phyloP scores from a whole-genome alignment of 306 rosid genomes.

The Sphenostylis stenocarpa region DNA sequence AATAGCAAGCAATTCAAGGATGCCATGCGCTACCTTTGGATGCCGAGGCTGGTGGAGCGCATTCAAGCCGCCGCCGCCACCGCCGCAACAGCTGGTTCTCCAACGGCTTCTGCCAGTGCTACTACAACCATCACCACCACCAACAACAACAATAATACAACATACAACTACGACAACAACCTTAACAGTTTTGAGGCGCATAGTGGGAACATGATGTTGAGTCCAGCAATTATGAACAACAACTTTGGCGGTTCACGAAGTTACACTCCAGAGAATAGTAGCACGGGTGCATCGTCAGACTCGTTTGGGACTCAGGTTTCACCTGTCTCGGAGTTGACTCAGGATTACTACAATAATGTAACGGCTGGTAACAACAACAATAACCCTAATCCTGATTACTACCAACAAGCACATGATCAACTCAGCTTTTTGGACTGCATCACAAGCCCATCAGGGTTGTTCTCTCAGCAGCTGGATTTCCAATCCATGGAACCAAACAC shows the following conservation, averaged over 20 bases:
- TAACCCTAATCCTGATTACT: conserved; percentile 44
- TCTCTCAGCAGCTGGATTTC: conserved; percentile 51
- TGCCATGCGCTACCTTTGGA: conserved; percentile 95
- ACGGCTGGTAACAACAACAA: conserved; percentile 30
- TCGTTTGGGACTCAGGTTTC: conserved; percentile 77
- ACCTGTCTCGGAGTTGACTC: conserved; percentile 63
- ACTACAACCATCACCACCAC: conserved; percentile 7
- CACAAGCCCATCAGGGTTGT: conserved; percentile 47
- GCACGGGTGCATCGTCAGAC: conserved; percentile 74
- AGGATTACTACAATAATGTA: conserved; percentile 44
- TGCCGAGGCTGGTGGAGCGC: conserved; percentile 91
- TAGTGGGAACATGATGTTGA: conserved; percentile 37
- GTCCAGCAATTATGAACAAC: conserved; percentile 34
- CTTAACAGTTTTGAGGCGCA: conserved; percentile 33
- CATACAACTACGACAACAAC: conserved; percentile 9
- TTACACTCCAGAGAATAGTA: conserved; percentile 78
- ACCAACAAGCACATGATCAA: conserved; percentile 44
- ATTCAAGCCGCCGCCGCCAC: conserved; percentile 71
- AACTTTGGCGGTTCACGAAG: conserved; percentile 41
- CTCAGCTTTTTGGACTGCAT: conserved; percentile 37
- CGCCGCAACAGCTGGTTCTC: conserved; percentile 1
- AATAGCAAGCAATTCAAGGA: conserved; percentile 98
- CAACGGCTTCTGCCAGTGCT: neutral
- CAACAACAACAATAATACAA: neutral
- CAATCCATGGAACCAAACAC: conserved; percentile 54